Evolutionary conservation across 75 land plant species (phyloP).

Genomic region (Chamaecyparis obtusa): DNA sequence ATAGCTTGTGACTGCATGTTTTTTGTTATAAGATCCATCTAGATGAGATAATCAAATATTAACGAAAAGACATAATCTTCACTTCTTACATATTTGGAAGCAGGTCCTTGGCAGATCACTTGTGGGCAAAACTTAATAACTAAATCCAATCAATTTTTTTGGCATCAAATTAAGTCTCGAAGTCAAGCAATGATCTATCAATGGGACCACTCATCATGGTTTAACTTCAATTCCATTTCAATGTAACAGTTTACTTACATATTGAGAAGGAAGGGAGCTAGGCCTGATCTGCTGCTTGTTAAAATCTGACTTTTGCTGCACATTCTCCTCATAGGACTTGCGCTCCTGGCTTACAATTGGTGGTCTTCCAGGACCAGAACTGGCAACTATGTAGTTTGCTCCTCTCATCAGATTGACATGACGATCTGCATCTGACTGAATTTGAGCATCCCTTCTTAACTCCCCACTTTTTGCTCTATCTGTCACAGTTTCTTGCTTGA

Average conservation of each 20-base stretch:
- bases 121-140: not conserved
- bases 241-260: not conserved
- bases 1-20: not conserved
- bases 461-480: not conserved
- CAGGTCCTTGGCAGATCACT: not conserved
- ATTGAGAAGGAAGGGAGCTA: not conserved
- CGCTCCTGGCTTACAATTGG: slow-evolving; percentile 11
- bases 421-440: not conserved
- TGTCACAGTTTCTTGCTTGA: not conserved
- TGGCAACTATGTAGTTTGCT: not conserved
- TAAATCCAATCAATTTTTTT: not conserved
- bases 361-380: slow-evolving; percentile 29
- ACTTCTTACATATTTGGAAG: not conserved
- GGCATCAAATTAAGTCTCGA: not conserved
- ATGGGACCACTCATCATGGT: not conserved
- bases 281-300: slow-evolving; percentile 18
- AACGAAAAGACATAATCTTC: not conserved
- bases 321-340: not conserved
- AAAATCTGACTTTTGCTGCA: slow-evolving; percentile 10
- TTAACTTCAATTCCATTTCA: not conserved
- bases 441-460: not conserved
- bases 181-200: not conserved
- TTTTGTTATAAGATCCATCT: not conserved
- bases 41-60: not conserved
- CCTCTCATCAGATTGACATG: slow-evolving; percentile 4